Evolutionary conservation across 1,284 basidiomycete genomes (phyloP), one percentile per base, ranked within the genome.

Genomic region (Limonomyces culmigenus): DNA sequence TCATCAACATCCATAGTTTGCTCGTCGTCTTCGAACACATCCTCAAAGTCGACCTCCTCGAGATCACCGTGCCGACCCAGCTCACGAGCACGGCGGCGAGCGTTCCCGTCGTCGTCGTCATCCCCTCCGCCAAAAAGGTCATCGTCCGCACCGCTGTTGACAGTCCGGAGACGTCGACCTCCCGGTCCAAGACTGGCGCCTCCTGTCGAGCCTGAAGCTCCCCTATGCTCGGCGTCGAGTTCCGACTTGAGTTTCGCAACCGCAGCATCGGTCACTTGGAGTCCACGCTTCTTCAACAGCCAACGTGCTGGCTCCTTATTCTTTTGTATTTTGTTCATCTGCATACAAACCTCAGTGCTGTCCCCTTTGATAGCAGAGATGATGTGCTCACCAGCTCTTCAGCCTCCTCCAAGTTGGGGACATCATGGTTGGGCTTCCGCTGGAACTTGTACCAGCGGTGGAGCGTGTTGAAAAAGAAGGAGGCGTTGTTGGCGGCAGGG

Each of bases 401-500:
- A 12, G 80, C 80, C 50, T 85, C 80, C 42, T 77, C 72, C 29
- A 70, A 49, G 35, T 67, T 68, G 31, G 79, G 72, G 21, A 83
- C 62, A 45, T 70, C 63, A 47, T 84, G 73, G 42, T 74, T 75
- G 32, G 79, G 67, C 46, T 74, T 76, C 60, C 83, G 85, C 56
- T 81, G 79, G 50, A 89, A 88, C 54, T 85, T 85, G 62, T 89
- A 91, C 78, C 81, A 89, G 33, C 86, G 67, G 51, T 86, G 73
- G 3, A 80, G 74, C 14, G 85, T 78, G 5, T 89, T 75, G 54
- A 89, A 87, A 50, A 80, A 76, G 65, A 89, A 89, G 21, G 74
- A 64, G 40, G 78, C 67, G 47, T 74, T 70, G 10, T 6, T 15
- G 34, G 70, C 67, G 12, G 75, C 70, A 29, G 78, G 79, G 77